Conservation (phyloP, 106 monocot species). For the Posidonia australis region DNA sequence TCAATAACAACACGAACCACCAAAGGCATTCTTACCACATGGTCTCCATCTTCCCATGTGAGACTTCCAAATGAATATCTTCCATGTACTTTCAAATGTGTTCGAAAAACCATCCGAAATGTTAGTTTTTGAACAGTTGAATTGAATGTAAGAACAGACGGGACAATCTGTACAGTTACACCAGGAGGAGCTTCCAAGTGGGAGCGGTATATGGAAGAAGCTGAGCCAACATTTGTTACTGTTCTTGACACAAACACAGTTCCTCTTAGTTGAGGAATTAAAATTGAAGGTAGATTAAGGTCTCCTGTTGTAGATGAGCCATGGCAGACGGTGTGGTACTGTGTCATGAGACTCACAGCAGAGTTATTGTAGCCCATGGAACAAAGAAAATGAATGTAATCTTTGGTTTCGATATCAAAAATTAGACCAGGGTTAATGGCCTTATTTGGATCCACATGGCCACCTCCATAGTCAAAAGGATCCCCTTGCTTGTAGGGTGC, state of each 20-base stretch:
- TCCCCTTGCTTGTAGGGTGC: constrained; percentile 42
- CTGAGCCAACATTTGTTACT: constrained; percentile 52
- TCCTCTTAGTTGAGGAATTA: constrained; percentile 38
- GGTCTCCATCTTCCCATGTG: constrained; percentile 49
- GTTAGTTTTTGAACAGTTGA: constrained; percentile 18
- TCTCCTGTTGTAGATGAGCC: constrained; percentile 12
- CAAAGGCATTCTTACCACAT: constrained; percentile 49
- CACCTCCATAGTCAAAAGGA: constrained; percentile 67
- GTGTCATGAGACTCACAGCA: constrained; percentile 25
- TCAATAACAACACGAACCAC: constrained; percentile 26
- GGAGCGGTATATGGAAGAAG: constrained; percentile 26
- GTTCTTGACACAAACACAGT: constrained; percentile 33
- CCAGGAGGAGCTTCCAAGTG: constrained; percentile 39
- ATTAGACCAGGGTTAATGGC: constrained; percentile 56
- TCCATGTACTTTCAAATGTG: constrained; percentile 31
- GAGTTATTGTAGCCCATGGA: constrained; percentile 58
- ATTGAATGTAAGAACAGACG: constrained; percentile 37
- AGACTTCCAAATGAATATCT: constrained; percentile 57
- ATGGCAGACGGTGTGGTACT: constrained; percentile 12
- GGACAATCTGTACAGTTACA: constrained; percentile 27
- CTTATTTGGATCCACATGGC: constrained; percentile 46
- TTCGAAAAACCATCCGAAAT: constrained; percentile 32
- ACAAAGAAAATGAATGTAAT: constrained; percentile 47
- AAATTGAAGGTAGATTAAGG: constrained; percentile 62
- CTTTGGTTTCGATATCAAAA: constrained; percentile 34